Base-by-base conservation (phyloP, 331 rosid genomes). In the Quercus lobata region DNA sequence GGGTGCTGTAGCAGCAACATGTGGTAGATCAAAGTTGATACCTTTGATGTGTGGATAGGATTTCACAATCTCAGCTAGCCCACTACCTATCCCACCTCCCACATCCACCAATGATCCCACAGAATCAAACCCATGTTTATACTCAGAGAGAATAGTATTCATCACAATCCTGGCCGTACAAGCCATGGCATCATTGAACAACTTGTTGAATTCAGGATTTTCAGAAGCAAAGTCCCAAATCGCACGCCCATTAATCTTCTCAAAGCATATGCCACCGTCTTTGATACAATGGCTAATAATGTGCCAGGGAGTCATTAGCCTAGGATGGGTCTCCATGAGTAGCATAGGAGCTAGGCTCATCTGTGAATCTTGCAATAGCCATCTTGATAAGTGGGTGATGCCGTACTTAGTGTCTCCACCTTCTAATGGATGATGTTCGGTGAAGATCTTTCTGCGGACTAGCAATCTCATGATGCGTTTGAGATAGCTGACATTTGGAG, bases 11-110 rank as follows among this genome's bases (percentile, higher is more conserved):
- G 86, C 74, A 0, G 84, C 27, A 2, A 84, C 91, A 53, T 84
- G 86, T 0, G 89, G 88, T 35, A 80, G 29, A 69, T 88, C 92
- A 24, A 82, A 88, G 74, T 88, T 90, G 72, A 86, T 81, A 0
- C 89, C 87, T 29, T 68, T 79, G 58, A 90, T 83, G 41, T 83
- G 86, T 1, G 92, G 92, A 54, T 73, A 44, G 0, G 80, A 65
- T 77, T 76, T 84, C 18, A 90, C 87, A 17, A 90, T 83, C 69
- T 83, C 83, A 0, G 80, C 70, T n/a, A 86, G 12, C 1, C 69
- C 55, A 1, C 63, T 57, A 0, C 89, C 92, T 7, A 78, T 86
- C 61, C 94, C 90, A 0, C 94, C 92, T 1, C 92, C 90, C 0
- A 88, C 88, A 10, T 90, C 94, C 57, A 86, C 81, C 76, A 90